A percentile compares a stretch with the other conserved stretches of the same genome.
Conservation (phyloP, 306 rosid species). For the Neltuma alba region DNA sequence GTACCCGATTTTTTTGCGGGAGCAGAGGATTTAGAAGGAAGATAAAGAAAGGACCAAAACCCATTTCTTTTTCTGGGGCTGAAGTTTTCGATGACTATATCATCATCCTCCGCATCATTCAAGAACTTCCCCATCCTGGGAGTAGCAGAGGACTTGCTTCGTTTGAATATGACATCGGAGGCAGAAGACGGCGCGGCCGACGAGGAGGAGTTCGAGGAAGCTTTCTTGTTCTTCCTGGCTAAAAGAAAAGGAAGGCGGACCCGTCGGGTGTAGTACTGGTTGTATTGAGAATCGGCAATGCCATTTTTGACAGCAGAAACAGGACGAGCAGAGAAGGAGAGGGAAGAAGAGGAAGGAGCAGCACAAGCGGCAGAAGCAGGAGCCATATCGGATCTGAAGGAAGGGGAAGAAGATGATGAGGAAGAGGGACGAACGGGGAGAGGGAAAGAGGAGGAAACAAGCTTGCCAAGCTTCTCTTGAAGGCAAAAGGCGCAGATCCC, state of each 20-base stretch:
- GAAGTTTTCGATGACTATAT: conserved; percentile 22
- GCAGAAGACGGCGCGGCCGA: conserved; percentile 23
- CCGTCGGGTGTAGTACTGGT: conserved; percentile 32
- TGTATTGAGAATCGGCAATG: conserved; percentile 20
- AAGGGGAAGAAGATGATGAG: conserved; percentile 60
- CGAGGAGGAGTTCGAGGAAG: conserved; percentile 17
- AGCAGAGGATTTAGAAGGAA: conserved; percentile 47
- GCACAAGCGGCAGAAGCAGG: background rate
- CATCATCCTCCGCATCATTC: conserved; percentile 27
- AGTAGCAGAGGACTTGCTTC: conserved; percentile 79
- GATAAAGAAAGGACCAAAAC: conserved; percentile 86
- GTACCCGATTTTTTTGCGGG: background rate
- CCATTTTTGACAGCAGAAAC: conserved; percentile 13
- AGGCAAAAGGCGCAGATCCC: conserved; percentile 94
- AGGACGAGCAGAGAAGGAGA: conserved; percentile 37
- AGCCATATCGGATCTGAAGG: conserved; percentile 58
- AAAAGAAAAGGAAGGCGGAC: conserved; percentile 68
- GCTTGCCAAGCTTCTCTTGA: conserved; percentile 87
- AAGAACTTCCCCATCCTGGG: conserved; percentile 44
- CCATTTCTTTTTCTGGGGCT: conserved; percentile 63
- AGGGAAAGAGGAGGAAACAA: conserved; percentile 79
- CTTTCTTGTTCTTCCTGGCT: conserved; percentile 66
- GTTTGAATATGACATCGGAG: conserved; percentile 54
- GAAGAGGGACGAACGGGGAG: conserved; percentile 56
- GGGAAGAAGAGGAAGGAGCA: conserved; percentile 43